Percentiles rank a stretch among this genome's conserved stretches.
Evolutionary conservation across 148 eudicot species (phyloP).

Genomic region (Amaranthus palmeri): DNA sequence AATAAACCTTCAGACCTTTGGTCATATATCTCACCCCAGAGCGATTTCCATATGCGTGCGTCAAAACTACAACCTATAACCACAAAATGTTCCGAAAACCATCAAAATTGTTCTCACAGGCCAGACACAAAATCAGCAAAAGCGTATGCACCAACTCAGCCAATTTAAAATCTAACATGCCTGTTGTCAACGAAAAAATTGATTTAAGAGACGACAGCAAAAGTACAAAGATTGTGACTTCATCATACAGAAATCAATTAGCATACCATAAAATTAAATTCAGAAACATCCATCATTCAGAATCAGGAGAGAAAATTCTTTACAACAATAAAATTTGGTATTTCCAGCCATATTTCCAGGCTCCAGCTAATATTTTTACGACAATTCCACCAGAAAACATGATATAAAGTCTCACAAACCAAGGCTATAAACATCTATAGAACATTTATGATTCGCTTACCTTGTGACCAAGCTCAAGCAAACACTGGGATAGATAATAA

Average conservation of each 20-base stretch:
- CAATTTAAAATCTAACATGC: not conserved
- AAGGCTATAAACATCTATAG: not conserved
- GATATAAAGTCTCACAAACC: slow-evolving; percentile 1
- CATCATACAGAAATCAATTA: not conserved
- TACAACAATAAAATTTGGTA: not conserved
- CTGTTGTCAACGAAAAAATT: not conserved
- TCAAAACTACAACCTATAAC: slow-evolving; percentile 82
- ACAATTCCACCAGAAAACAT: not conserved
- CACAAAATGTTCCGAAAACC: not conserved
- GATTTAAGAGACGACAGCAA: not conserved
- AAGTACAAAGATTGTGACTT: not conserved
- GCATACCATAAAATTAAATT: not conserved
- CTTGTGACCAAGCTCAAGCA: slow-evolving; percentile 94
- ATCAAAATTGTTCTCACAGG: not conserved
- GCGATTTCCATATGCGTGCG: slow-evolving; percentile 89
- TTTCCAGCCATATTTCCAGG: not conserved
- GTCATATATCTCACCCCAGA: slow-evolving; percentile 97
- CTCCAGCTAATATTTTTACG: not conserved
- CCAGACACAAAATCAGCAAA: slow-evolving; percentile 14
- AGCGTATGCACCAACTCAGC: not conserved
- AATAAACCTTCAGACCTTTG: slow-evolving; percentile 82
- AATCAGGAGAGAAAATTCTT: not conserved
- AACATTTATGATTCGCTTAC: slow-evolving; percentile 24
- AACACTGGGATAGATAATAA: slow-evolving; percentile 86
- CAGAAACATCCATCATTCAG: no score